These are phyloP conservation scores for Podaxis carcinomalis DNA, from an alignment of 768 basidiomycete genomes.

Conservation along the genomic window DNA sequence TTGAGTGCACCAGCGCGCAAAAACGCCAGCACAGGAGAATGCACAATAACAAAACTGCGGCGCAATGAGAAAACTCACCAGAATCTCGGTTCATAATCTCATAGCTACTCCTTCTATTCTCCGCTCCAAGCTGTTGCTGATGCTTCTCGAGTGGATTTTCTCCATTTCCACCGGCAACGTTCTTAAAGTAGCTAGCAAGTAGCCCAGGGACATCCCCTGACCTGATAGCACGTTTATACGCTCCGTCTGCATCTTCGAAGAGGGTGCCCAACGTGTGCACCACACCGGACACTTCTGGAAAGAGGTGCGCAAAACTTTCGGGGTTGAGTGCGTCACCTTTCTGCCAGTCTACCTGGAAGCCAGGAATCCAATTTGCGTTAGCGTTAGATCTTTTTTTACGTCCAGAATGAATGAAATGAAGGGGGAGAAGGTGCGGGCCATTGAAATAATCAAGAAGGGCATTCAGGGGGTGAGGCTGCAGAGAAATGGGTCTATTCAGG, in stretches of 20 bases:
- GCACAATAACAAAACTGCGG: not conserved
- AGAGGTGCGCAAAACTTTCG: slow-evolving; percentile 61
- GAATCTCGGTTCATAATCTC: slow-evolving; percentile 85
- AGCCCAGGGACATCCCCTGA: slow-evolving; percentile 53
- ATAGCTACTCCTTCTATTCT: slow-evolving; percentile 46
- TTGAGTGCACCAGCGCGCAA: not conserved
- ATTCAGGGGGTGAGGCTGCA: not conserved
- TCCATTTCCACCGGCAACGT: slow-evolving; percentile 27
- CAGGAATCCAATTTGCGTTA: slow-evolving; percentile 2
- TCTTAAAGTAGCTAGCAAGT: slow-evolving; percentile 36
- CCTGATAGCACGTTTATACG: slow-evolving; percentile 74
- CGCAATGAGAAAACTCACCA: slow-evolving; percentile 49
- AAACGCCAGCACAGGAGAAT: not conserved
- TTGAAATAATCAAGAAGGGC: not conserved
- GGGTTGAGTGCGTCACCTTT: slow-evolving; percentile 80
- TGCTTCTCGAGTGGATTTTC: slow-evolving; percentile 60
- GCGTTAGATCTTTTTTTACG: not conserved
- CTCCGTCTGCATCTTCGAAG: slow-evolving; percentile 55
- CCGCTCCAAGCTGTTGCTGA: slow-evolving; percentile 10
- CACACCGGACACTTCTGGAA: slow-evolving; percentile 67
- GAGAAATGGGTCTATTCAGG: not conserved
- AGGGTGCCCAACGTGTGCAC: slow-evolving; percentile 94
- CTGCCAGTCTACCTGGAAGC: slow-evolving; percentile 78
- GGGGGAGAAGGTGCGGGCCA: slow-evolving; percentile 6
- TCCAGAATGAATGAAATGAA: slow-evolving; percentile 5